Conservation (phyloP, 2,329 filamentous ascomycete genomes). For the Magnaporthiopsis poae region DNA sequence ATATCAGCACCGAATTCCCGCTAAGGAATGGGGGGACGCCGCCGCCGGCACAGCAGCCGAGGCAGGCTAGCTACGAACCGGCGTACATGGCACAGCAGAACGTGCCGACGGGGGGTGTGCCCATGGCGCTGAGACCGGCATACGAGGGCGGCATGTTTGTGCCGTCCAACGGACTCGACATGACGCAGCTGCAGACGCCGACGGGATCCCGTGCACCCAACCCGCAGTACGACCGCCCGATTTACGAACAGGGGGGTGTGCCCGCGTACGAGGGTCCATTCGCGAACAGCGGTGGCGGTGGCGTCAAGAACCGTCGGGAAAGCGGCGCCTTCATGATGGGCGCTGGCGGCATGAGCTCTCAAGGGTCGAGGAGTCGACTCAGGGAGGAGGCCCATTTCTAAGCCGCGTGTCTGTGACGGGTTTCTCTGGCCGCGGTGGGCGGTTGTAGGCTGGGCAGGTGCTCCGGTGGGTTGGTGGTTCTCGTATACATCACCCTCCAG, state of each 20-base stretch:
- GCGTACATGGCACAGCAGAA: conserved; percentile 30
- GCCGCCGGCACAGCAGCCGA: conserved; percentile 22
- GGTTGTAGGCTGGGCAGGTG: neutral
- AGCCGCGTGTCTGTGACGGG: conserved; percentile 7
- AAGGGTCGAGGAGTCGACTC: conserved; percentile 43
- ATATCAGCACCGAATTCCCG: too few species aligned
- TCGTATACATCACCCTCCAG: neutral
- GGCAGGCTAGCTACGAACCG: conserved; percentile 33
- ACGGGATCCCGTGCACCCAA: conserved; percentile 17
- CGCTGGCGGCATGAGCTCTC: conserved; percentile 35
- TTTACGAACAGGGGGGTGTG: conserved; percentile 21
- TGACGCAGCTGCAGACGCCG: conserved; percentile 19
- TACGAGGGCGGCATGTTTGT: conserved; percentile 35
- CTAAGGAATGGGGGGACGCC: conserved; percentile 36
- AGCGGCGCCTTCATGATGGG: conserved; percentile 49
- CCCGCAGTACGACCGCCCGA: conserved; percentile 29
- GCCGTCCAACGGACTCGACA: conserved; percentile 25
- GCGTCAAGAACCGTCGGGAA: conserved; percentile 39
- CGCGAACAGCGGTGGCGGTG: conserved; percentile 21
- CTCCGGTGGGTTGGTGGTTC: too few species aligned
- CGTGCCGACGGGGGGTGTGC: conserved; percentile 15
- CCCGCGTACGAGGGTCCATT: conserved; percentile 28
- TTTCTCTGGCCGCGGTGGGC: neutral
- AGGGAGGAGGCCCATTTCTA: conserved; percentile 44
- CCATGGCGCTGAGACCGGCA: conserved; percentile 25